Evolutionary conservation across 2,329 filamentous ascomycete species (phyloP).

Genomic region (Cryphonectria naterciae): DNA sequence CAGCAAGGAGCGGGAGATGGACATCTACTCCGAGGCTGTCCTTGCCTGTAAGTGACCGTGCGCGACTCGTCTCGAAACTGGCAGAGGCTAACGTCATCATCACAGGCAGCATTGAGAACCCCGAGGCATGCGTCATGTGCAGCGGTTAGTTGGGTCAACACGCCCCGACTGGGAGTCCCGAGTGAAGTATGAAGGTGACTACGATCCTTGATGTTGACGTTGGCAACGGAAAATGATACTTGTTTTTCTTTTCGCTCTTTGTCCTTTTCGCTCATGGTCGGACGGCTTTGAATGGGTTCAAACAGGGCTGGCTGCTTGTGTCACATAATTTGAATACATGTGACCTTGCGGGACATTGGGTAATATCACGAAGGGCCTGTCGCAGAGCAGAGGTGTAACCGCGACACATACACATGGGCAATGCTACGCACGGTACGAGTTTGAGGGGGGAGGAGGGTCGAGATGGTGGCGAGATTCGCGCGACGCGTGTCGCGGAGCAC

Average conservation of each 20-base stretch:
- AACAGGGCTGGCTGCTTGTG: conserved; percentile 12
- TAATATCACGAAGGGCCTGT: conserved; percentile 21
- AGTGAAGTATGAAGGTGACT: conserved; percentile 11
- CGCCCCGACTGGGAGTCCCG: conserved; percentile 3
- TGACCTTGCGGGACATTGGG: conserved; percentile 22
- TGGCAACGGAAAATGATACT: conserved; percentile 23
- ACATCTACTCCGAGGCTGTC: conserved; percentile 94
- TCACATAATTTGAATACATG: conserved; percentile 13
- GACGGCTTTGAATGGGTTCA: conserved; percentile 5
- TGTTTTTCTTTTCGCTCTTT: conserved; percentile 11
- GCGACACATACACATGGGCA: conserved; percentile 15
- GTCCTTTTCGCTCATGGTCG: not conserved
- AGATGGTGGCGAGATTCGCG: conserved; percentile 22
- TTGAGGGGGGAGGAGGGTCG: conserved; percentile 14
- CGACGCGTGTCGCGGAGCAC: conserved; percentile 23
- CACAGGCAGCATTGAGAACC: conserved; percentile 91
- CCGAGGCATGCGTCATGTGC: conserved; percentile 95
- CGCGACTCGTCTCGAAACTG: not conserved
- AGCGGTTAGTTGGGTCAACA: conserved; percentile 74
- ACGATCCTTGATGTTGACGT: conserved; percentile 21
- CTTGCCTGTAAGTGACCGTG: conserved; percentile 70
- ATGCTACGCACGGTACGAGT: conserved; percentile 16
- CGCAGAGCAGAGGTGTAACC: conserved; percentile 19
- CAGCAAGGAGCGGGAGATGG: conserved; percentile 76
- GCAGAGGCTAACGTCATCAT: conserved; percentile 38